Evolutionary conservation across 179 eudicot genomes (phyloP).

Genomic region (Corrigiola litoralis): DNA sequence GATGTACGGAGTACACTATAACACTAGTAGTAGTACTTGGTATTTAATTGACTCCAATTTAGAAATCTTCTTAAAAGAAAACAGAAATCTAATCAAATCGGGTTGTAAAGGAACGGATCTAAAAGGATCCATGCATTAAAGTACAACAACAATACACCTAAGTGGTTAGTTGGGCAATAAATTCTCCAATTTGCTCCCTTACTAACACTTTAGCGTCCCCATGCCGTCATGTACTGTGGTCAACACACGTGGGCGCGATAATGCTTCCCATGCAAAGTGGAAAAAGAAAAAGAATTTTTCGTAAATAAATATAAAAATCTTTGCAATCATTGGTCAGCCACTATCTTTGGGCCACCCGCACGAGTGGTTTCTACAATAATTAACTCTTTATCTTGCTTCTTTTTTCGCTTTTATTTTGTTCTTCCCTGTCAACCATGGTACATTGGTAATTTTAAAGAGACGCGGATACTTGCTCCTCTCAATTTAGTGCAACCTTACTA

Average conservation of each 20-base stretch:
- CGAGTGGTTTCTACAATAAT: conserved; percentile 35
- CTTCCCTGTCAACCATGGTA: too few relatives aligned
- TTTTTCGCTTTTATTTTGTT: too few relatives aligned
- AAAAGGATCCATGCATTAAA: conserved; percentile 17
- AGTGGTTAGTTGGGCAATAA: conserved; percentile 27
- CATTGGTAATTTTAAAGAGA: too few relatives aligned
- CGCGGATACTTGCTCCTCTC: too few relatives aligned
- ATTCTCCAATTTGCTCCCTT: not conserved
- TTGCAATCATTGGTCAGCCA: conserved; percentile 44
- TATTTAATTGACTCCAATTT: not conserved
- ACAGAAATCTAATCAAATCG: conserved; percentile 24
- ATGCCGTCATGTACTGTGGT: conserved; percentile 24
- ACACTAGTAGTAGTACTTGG: too few relatives aligned
- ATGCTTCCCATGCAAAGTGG: conserved; percentile 26
- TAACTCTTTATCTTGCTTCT: not conserved
- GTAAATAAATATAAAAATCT: too few relatives aligned
- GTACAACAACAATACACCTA: conserved; percentile 1
- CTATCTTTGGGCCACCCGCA: conserved; percentile 36
- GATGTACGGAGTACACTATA: too few relatives aligned
- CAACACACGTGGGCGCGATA: conserved; percentile 26
- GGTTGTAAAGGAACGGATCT: conserved; percentile 30
- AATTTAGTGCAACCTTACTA: too few relatives aligned
- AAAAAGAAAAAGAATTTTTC: not conserved
- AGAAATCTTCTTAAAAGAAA: not conserved
- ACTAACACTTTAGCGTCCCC: not conserved